A percentile compares a stretch with the other conserved stretches of the same genome.
These are phyloP conservation scores for Blastomyces silverae DNA, from an alignment of 2,329 filamentous ascomycete species.

Conservation along the genomic window DNA sequence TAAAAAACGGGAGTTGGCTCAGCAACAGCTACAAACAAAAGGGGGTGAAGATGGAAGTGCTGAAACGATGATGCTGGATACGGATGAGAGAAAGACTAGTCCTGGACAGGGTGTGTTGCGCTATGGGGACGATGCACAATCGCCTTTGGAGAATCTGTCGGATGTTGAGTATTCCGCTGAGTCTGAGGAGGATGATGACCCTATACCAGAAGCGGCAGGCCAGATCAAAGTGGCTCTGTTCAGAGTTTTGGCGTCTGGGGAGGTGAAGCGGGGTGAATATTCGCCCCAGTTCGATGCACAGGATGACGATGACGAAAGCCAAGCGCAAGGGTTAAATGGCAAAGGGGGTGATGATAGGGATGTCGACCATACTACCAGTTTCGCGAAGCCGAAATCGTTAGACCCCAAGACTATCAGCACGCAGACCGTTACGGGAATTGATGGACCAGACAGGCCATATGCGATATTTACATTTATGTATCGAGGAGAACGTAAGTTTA, in stretches of 20 bases:
- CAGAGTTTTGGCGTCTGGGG: slow-evolving; percentile 86
- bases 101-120: slow-evolving; percentile 57
- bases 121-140: slow-evolving; percentile 70
- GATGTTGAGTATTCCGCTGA: slow-evolving; percentile 61
- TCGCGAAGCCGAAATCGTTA: slow-evolving; percentile 90
- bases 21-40: slow-evolving; percentile 45
- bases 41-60: slow-evolving; percentile 33
- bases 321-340: slow-evolving; percentile 42
- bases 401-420: slow-evolving; percentile 98
- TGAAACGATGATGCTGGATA: slow-evolving; percentile 33
- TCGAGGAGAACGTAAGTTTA: slow-evolving; percentile 75
- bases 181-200: slow-evolving; percentile 76
- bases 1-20: slow-evolving; percentile 61
- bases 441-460: slow-evolving; percentile 92
- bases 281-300: slow-evolving; percentile 96
- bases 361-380: slow-evolving; percentile 94
- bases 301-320: slow-evolving; percentile 74
- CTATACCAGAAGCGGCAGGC: slow-evolving; percentile 80
- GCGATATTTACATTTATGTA: slow-evolving; percentile 98
- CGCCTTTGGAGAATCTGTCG: slow-evolving; percentile 65
- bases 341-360: slow-evolving; percentile 62
- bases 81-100: slow-evolving; percentile 30
- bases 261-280: slow-evolving; percentile 97
- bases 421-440: slow-evolving; percentile 97
- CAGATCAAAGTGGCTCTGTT: slow-evolving; percentile 99